A percentile compares a stretch with the other conserved stretches of the same genome.
phyloP scores from a whole-genome alignment of 2,329 filamentous ascomycete genomes.

The Biscogniauxia marginata region DNA sequence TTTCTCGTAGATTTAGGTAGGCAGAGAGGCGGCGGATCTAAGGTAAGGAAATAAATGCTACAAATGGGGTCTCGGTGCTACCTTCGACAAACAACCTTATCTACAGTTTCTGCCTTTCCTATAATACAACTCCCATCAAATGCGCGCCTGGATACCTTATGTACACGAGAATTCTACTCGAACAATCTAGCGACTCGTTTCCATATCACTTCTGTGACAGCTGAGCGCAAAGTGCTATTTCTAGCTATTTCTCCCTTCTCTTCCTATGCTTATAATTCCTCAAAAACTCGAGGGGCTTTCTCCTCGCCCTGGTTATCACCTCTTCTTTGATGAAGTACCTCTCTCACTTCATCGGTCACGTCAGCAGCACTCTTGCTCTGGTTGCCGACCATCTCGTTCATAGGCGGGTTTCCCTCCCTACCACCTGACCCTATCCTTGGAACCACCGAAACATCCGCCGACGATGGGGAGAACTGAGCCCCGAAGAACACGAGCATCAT shows the following conservation, averaged over 20 bases:
- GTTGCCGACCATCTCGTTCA: constrained; percentile 16
- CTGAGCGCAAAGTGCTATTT: not conserved
- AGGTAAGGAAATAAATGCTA: not conserved
- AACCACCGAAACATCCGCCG: constrained; percentile 12
- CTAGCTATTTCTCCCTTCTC: not conserved
- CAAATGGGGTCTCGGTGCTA: not conserved
- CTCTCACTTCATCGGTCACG: constrained; percentile 29
- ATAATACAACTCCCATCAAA: not conserved
- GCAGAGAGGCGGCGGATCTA: too few relatives aligned
- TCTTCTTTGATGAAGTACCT: constrained; percentile 26
- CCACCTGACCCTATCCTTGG: constrained; percentile 10
- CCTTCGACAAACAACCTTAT: not conserved
- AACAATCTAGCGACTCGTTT: not conserved
- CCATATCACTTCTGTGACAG: not conserved
- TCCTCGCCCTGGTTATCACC: constrained; percentile 20
- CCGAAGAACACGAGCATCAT: constrained; percentile 44
- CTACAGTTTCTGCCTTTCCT: not conserved
- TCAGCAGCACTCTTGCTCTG: constrained; percentile 21
- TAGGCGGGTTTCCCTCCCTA: constrained; percentile 5
- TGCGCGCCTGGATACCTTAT: not conserved
- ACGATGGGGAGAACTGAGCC: constrained; percentile 32
- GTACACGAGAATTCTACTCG: not conserved
- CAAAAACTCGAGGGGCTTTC: constrained; percentile 31
- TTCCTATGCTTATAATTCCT: constrained; percentile 29
- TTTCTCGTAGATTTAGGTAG: too few relatives aligned